Evolutionary conservation across 2,329 filamentous ascomycete species (phyloP).

Genomic region (Clarireedia monteithiana): DNA sequence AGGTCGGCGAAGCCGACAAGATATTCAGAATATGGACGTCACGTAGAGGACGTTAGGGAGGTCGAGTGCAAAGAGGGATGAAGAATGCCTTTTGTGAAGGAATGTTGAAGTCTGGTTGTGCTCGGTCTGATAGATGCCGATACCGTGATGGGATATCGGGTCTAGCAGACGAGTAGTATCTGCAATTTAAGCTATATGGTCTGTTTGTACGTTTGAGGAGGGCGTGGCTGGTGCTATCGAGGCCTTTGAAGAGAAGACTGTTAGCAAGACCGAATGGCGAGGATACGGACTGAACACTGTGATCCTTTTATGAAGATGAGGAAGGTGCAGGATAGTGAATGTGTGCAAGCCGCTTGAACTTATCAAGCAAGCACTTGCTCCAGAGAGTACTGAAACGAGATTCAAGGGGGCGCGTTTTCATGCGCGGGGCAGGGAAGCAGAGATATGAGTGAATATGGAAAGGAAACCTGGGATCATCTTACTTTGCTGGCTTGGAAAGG

Average conservation of each 20-base stretch:
- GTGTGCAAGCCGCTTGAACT: background rate
- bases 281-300: background rate
- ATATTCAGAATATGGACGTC: slow-evolving; percentile 49
- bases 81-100: slow-evolving; percentile 74
- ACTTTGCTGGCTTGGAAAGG: slow-evolving; percentile 93
- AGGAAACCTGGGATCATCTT: slow-evolving; percentile 32
- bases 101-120: slow-evolving; percentile 66
- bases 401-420: no score
- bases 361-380: background rate
- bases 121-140: slow-evolving; percentile 72
- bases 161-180: slow-evolving; percentile 67
- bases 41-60: slow-evolving; percentile 78
- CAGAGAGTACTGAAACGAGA: no score
- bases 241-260: slow-evolving; percentile 35
- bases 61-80: slow-evolving; percentile 74
- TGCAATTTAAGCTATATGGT: slow-evolving; percentile 33
- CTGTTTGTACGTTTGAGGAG: slow-evolving; percentile 16
- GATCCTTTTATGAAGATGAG: background rate
- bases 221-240: slow-evolving; percentile 50
- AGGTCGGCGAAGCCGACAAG: slow-evolving; percentile 72
- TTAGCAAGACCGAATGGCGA: slow-evolving; percentile 7
- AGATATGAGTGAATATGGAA: background rate
- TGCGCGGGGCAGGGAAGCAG: background rate
- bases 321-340: background rate
- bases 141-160: slow-evolving; percentile 78